Evolutionary conservation across 148 eudicot species (phyloP), one percentile per base, ranked within the genome.

Genomic region (Rheum nobile): DNA sequence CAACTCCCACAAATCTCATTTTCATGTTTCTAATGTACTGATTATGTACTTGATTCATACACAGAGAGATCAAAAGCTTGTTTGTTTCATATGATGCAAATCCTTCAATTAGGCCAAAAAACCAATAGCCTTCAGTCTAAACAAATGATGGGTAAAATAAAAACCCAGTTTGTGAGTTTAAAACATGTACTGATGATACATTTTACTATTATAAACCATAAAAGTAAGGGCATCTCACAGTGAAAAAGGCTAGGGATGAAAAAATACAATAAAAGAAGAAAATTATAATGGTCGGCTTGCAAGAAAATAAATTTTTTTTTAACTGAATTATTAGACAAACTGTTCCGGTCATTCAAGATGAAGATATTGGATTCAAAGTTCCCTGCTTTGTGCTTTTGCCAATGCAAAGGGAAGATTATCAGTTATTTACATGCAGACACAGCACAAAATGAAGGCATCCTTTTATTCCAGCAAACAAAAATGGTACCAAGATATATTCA

Each of bases 131-230:
- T n/a, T n/a, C n/a, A n/a, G n/a, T n/a, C n/a, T n/a, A n/a, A n/a
- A n/a, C n/a, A n/a, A n/a, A n/a, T n/a, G n/a, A n/a, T n/a, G n/a
- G n/a, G n/a, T n/a, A n/a, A n/a, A n/a, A n/a, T n/a, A n/a, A n/a
- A n/a, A n/a, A n/a, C n/a, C n/a, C n/a, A n/a, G n/a, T n/a, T n/a
- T n/a, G n/a, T n/a, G n/a, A n/a, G n/a, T n/a, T 39, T 39, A 39
- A 8, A 39, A 39, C 43, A 39, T 41, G 12, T 6, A 41, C 12
- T n/a, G n/a, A n/a, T 41, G 43, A 41, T 41, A 41, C 43, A 41
- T 7, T 7, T 41, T 43, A 93, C 35, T 85, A 82, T 65, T 89
- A 86, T 72, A 85, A 81, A 78, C 91, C 97, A n/a, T n/a, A n/a
- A n/a, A n/a, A n/a, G n/a, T n/a, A n/a, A n/a, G n/a, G n/a, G n/a